Evolutionary conservation across 2,329 filamentous ascomycete genomes (phyloP), one percentile per base, ranked within the genome.

Genomic region (Penicillium sp.): DNA sequence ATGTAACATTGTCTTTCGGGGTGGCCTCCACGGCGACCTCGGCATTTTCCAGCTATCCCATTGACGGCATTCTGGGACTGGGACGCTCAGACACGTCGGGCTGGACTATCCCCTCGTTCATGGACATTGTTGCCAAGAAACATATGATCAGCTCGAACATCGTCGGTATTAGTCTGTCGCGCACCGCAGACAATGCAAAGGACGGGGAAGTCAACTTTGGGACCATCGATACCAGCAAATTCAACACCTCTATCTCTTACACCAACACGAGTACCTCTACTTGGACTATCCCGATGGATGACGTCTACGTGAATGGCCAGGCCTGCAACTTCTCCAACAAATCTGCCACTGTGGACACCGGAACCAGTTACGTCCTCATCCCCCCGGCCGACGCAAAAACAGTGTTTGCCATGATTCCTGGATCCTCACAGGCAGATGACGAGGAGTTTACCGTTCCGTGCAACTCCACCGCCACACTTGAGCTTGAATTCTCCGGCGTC

Each of bases 21-120:
- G 67, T 90, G 43, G 87, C 85, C 15, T 78, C 76, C 21, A 76
- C 76, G 16, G 86, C 86, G 2, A 88, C 86, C 1, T 67, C 79
- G 36, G 82, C 93, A 48, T 94, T 95, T 62, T 67, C 72, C 18
- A 76, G 78, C 36, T 94, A 91, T 54, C 84, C 87, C 1, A 89
- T 94, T 64, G 89, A 95, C 61, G 89, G 89, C 16, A 94, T 95
- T 33, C 70, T 95, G 2, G 89, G 88, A 3, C 69, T 94, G 16
- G 84, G 86, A 11, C 81, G 83, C 53, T 76, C 76, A 45, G 69
- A 73, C 8, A 77, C 76, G 2, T 71, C 70, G 23, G 76, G 62
- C 3, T 60, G 71, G 42, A 59, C 58, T 3, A 57, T 77, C 4
- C 78, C 84, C 14, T 86, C 81, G 30, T 82, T 93, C 53, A 73